Percentiles rank a stretch among this genome's conserved stretches.
Evolutionary conservation across 228 moss, liverwort and hornwort genomes (phyloP).

Genomic region (Sphagnum fallax): DNA sequence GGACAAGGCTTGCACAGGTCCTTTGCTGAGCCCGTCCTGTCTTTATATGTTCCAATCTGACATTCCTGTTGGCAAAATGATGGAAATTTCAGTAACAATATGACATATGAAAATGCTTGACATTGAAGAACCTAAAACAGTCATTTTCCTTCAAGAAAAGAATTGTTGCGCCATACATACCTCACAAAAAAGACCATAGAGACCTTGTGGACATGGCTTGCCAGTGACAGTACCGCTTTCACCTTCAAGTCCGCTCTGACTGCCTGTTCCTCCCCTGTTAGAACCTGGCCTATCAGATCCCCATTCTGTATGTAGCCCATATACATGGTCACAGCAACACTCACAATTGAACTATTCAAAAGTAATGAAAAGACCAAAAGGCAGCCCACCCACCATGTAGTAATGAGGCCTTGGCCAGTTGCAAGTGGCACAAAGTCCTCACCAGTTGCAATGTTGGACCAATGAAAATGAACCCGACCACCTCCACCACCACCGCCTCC

Average conservation of each 20-base stretch:
- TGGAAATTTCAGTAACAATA: neutral
- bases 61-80: slow-evolving; percentile 57
- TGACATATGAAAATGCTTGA: neutral
- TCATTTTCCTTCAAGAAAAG: no score
- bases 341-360: no score
- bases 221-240: slow-evolving; percentile 73
- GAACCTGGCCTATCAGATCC: no score
- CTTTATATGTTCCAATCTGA: slow-evolving; percentile 88
- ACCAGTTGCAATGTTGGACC: slow-evolving; percentile 89
- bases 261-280: slow-evolving; percentile 70
- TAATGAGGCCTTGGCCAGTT: slow-evolving; percentile 59
- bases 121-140: no score
- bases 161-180: slow-evolving; percentile 8
- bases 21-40: slow-evolving; percentile 60
- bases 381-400: slow-evolving; percentile 54
- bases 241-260: slow-evolving; percentile 52
- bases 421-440: slow-evolving; percentile 77
- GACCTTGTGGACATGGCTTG: slow-evolving; percentile 80
- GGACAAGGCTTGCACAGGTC: slow-evolving; percentile 72
- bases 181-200: slow-evolving; percentile 95
- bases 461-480: slow-evolving; percentile 92
- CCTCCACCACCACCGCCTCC: slow-evolving; percentile 97
- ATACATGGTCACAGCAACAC: no score
- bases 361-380: neutral
- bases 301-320: no score